Evolutionary conservation across 2,329 filamentous ascomycete genomes (phyloP).

Genomic region (Epicoccum sorghinum): DNA sequence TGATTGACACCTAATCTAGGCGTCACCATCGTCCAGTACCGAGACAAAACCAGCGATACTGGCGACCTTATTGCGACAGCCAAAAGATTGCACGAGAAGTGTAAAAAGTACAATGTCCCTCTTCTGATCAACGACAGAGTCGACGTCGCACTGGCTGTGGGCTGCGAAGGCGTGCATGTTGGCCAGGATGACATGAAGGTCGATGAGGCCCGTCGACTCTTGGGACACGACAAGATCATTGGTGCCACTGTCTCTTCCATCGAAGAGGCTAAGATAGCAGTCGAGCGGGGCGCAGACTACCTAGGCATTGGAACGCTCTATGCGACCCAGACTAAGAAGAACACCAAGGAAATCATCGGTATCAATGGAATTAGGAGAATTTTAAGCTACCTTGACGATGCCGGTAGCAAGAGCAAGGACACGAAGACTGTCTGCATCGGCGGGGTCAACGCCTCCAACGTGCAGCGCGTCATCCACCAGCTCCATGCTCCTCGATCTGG

Average conservation of each 20-base stretch:
- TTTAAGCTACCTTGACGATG: slow-evolving; percentile 63
- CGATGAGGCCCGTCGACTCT: slow-evolving; percentile 69
- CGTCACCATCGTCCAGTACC: slow-evolving; percentile 85
- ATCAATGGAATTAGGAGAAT: slow-evolving; percentile 73
- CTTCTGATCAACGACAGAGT: slow-evolving; percentile 92
- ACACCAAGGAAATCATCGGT: slow-evolving; percentile 83
- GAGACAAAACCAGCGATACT: slow-evolving; percentile 85
- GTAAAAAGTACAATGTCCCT: slow-evolving; percentile 71
- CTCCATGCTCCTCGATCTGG: slow-evolving; percentile 53
- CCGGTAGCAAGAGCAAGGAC: slow-evolving; percentile 34
- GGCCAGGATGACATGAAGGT: slow-evolving; percentile 91
- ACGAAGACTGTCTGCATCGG: slow-evolving; percentile 78
- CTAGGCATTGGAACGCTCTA: slow-evolving; percentile 90
- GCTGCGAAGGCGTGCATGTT: slow-evolving; percentile 90
- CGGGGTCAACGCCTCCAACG: slow-evolving; percentile 79
- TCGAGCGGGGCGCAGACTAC: slow-evolving; percentile 81
- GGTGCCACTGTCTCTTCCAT: slow-evolving; percentile 82
- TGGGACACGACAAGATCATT: slow-evolving; percentile 81
- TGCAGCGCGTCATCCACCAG: slow-evolving; percentile 76
- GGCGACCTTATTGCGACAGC: slow-evolving; percentile 73
- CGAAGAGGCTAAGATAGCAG: slow-evolving; percentile 75
- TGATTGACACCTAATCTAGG: slow-evolving; percentile 46
- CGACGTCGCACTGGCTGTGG: slow-evolving; percentile 83
- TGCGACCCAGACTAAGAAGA: slow-evolving; percentile 80
- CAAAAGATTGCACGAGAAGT: slow-evolving; percentile 72